Evolutionary conservation across 768 basidiomycete genomes (phyloP).

Genomic region (Calocera cornea): DNA sequence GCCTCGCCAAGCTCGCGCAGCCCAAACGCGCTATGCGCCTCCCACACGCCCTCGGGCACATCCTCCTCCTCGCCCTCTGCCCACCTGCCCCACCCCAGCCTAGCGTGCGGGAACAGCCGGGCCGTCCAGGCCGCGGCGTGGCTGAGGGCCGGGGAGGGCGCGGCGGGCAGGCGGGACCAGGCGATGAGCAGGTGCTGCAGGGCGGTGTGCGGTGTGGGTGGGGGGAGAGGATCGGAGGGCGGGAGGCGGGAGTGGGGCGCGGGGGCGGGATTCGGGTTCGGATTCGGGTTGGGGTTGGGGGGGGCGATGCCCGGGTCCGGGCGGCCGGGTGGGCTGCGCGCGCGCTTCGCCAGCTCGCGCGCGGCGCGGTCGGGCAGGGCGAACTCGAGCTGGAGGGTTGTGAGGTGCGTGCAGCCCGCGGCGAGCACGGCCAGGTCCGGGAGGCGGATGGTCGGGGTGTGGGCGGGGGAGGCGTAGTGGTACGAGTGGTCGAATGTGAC

Average conservation of each 20-base stretch:
- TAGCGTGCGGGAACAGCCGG: background rate
- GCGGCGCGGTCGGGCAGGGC: background rate
- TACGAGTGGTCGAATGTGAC: constrained; percentile 1
- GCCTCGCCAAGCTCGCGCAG: background rate
- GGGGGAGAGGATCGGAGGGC: background rate
- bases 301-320: background rate
- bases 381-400: background rate
- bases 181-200: background rate
- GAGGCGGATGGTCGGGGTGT: background rate
- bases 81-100: background rate
- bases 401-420: background rate
- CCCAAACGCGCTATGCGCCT: background rate
- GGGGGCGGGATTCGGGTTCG: too few relatives aligned
- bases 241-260: too few relatives aligned
- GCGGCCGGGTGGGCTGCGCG: background rate
- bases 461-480: background rate
- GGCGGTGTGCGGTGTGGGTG: background rate
- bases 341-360: background rate
- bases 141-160: background rate
- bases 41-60: background rate
- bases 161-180: background rate
- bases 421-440: background rate
- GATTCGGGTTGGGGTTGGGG: too few relatives aligned
- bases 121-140: background rate
- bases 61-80: background rate